Base-by-base conservation (phyloP, 805 yeast genomes). In the Teunomyces aglyptinius region DNA sequence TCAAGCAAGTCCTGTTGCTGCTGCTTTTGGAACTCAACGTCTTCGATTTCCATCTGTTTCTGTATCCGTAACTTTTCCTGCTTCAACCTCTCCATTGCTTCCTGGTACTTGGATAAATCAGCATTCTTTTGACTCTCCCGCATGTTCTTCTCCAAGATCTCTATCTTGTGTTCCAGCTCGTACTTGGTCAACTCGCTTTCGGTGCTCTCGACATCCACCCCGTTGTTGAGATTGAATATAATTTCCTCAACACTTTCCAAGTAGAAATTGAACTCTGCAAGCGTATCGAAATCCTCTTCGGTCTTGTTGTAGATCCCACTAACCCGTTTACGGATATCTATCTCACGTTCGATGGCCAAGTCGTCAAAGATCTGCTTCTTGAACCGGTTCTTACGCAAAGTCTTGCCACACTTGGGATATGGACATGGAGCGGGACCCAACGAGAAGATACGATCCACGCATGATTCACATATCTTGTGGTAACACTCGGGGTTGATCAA, bases 341-440 rank as follows among this genome's bases (percentile, higher is more conserved):
- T 89, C 61, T 94, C 99, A 51, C 86, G 79, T 64, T 94, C 99
- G 2, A 94, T 96, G 6, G 66, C 74, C 33, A 94, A 79, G 65
- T 94, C 97, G 55, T 92, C 97, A 61, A 94, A 94, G 2, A 90
- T 78, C 68, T 94, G 99, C 33, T 88, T 78, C 70, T 94, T 95
- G 73, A 94, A 94, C 68, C 82, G 82, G 67, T 89, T 89, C 75
- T 87, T 88, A 55, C 99, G 75, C 51, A 94, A 71, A 8, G 85
- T 88, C 71, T 86, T 89, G 47, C 85, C 90, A 71, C 99, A 94
- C 44, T 85, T 83, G 3, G 90, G 86, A 63, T 91, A 92, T 1
- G 99, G 99, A 63, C 99, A 94, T 16, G 91, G 94, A 0, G 97
- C 94, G 0, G 99, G 99, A 3, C 99, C 99, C 43, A 86, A 71